These are phyloP conservation scores for Carallia brachiata DNA, from an alignment of 345 rosid species.

Conservation along the genomic window DNA sequence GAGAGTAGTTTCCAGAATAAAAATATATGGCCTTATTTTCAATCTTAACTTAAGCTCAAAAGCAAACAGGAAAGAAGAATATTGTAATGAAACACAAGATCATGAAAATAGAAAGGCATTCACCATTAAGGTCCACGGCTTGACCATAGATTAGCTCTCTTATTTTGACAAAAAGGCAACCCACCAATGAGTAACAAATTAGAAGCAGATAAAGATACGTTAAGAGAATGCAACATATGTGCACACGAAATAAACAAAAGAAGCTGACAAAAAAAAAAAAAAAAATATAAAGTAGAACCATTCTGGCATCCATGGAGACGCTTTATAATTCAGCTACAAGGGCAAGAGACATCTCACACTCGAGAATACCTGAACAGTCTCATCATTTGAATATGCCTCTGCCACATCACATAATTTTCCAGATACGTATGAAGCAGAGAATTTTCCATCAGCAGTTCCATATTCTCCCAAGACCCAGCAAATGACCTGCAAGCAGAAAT, in stretches of 20 bases:
- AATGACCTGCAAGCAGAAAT: conserved; percentile 64
- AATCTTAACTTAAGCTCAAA: background rate
- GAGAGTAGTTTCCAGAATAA: too few species aligned
- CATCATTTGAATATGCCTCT: conserved; percentile 92
- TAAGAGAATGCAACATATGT: background rate
- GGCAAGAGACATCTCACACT: background rate
- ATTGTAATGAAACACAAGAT: background rate
- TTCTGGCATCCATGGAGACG: background rate
- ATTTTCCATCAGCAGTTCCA: conserved; percentile 83
- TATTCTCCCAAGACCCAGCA: conserved; percentile 99
- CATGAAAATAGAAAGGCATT: background rate
- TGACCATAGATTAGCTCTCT: background rate
- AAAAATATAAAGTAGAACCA: background rate
- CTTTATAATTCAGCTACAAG: background rate
- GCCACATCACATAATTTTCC: conserved; percentile 96
- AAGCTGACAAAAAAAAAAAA: background rate
- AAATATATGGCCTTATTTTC: background rate
- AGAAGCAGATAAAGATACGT: background rate
- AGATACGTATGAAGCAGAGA: conserved; percentile 73
- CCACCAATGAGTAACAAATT: background rate
- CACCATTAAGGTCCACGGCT: background rate
- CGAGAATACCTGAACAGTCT: conserved; percentile 77
- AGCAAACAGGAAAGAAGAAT: background rate
- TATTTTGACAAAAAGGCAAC: background rate
- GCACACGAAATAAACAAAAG: background rate